A percentile compares a stretch with the other conserved stretches of the same genome.
phyloP scores from a whole-genome alignment of 306 rosid genomes.

The Rosa rugosa region DNA sequence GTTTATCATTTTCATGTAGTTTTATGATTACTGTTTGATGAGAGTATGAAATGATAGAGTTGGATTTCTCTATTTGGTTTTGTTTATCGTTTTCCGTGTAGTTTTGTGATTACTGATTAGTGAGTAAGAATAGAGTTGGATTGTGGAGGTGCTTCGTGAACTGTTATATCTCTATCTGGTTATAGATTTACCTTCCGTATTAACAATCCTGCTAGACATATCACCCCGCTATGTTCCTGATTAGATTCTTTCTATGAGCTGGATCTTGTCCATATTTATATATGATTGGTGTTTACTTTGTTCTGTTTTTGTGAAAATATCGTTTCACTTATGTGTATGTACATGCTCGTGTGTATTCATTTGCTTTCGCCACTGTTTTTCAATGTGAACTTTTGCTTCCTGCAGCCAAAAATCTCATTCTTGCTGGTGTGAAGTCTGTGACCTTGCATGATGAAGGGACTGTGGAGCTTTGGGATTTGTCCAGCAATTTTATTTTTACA shows the following conservation, averaged over 20 bases:
- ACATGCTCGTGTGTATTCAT: not conserved
- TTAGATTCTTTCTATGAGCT: not conserved
- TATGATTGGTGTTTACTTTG: not conserved
- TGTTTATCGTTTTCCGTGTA: not conserved
- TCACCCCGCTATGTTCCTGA: not conserved
- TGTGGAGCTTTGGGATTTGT: conserved; percentile 82
- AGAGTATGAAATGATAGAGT: not conserved
- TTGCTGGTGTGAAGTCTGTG: conserved; percentile 92
- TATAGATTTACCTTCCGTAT: not conserved
- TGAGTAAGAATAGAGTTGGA: not conserved
- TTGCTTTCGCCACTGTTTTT: not conserved
- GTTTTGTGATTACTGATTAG: not conserved
- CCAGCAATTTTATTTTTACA: conserved; percentile 67
- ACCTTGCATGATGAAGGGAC: conserved; percentile 82
- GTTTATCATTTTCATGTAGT: not conserved
- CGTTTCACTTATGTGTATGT: not conserved
- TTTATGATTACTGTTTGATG: not conserved
- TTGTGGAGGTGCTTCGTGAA: not conserved
- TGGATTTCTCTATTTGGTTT: not conserved
- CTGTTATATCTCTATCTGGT: not conserved
- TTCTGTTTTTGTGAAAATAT: not conserved
- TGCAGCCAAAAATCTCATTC: conserved; percentile 94
- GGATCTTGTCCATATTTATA: not conserved
- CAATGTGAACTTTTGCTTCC: conserved; percentile 11
- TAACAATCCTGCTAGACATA: not conserved